Evolutionary conservation across 306 rosid genomes (phyloP), one percentile per base, ranked within the genome.

Genomic region (Bauhinia variegata): DNA sequence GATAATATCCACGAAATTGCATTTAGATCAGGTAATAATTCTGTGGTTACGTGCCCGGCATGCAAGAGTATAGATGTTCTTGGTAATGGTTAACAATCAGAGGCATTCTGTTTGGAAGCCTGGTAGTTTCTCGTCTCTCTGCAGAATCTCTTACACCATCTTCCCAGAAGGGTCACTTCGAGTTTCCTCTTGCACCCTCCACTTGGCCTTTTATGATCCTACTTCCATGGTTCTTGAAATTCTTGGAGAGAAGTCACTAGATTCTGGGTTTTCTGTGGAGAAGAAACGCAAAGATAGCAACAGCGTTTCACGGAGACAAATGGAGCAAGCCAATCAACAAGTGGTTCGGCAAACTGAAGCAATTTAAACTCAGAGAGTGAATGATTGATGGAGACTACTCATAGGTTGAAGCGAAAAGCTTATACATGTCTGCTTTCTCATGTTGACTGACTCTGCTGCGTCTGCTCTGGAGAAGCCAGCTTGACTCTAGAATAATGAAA

Each of bases 381-480:
- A 18, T 82, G 54, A 23, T 31, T 75, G 65, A 39, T 54, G 31
- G 91, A 84, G 82, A 80, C 81, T 5, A 38, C 90, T 44, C 88
- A 86, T 23, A 74, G 80, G 72, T 55, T 93, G 82, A 90, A 93
- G 80, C 75, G 85, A 63, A 90, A 90, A 71, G 81, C 85, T 23
- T 93, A 82, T 64, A 61, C 89, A 31, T 86, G 95, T 67, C 77
- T 93, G 79, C 96, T 90, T 77, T 73, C 75, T 39, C 95, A 90
- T 53, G 76, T 86, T 48, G 96, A n/a, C n/a, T n/a, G n/a, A 87
- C 56, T 89, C 90, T 68, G 95, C 95, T 16, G 95, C 99, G 70
- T 75, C 89, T 17, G 99, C 92, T 70, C 81, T 90, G 58, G 96
- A 86, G 76, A 83, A 78, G 65, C 71, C 81, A 75, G 75, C 64